A percentile compares a stretch with the other conserved stretches of the same genome.
Conservation (phyloP, 805 yeast genomes). For the Yarrowia alimentaria region DNA sequence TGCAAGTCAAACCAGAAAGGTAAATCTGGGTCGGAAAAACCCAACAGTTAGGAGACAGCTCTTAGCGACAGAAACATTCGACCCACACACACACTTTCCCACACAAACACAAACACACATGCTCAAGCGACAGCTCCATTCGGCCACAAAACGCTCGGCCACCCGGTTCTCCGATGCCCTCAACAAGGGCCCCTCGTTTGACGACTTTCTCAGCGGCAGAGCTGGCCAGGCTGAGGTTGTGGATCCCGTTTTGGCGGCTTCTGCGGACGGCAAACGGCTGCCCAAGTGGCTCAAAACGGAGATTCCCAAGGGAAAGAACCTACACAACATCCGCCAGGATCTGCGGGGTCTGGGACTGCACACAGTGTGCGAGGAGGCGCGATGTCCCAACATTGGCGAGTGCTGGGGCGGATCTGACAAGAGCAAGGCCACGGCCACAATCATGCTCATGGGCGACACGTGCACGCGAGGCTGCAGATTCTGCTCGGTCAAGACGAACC, state of each 20-base stretch:
- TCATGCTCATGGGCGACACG: conserved; percentile 97
- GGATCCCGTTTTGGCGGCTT: conserved; percentile 62
- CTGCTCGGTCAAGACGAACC: conserved; percentile 92
- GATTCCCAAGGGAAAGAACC: conserved; percentile 91
- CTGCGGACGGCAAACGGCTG: conserved; percentile 49
- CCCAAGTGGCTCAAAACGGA: conserved; percentile 96
- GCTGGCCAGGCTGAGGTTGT: conserved; percentile 54
- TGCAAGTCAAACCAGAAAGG: conserved; percentile 21
- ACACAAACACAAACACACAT: conserved; percentile 1
- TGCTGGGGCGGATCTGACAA: conserved; percentile 97
- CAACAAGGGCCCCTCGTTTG: conserved; percentile 88
- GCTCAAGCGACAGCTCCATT: conserved; percentile 27
- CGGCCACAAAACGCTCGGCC: conserved; percentile 20
- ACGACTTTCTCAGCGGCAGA: conserved; percentile 80
- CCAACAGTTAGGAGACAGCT: no score
- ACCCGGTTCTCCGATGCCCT: conserved; percentile 68
- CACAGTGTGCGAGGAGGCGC: conserved; percentile 98
- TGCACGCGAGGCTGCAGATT: conserved; percentile 99
- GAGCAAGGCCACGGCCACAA: conserved; percentile 93
- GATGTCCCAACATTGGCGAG: conserved; percentile 99
- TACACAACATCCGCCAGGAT: conserved; percentile 76
- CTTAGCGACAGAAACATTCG: background rate
- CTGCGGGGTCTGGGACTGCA: conserved; percentile 83
- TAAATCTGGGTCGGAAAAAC: conserved; percentile 18
- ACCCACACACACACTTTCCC: background rate